Evolutionary conservation across 371 early-diverging fungal genomes (phyloP).

Genomic region (Lichtheimia hyalospora): DNA sequence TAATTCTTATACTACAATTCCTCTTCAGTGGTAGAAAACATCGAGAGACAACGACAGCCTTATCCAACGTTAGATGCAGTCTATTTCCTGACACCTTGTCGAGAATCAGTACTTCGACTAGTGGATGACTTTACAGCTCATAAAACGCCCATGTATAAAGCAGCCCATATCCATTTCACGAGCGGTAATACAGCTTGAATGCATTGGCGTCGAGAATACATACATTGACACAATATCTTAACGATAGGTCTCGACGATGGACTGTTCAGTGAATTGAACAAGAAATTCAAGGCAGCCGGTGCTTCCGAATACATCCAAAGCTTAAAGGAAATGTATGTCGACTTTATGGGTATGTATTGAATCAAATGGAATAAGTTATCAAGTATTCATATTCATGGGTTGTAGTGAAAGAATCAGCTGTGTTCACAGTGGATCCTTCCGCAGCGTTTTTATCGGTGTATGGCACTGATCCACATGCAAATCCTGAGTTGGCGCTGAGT

Average conservation of each 20-base stretch:
- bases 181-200: constrained; percentile 50
- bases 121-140: constrained; percentile 77
- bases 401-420: constrained; percentile 74
- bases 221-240: constrained; percentile 42
- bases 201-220: background rate
- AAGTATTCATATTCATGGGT: background rate
- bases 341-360: constrained; percentile 51
- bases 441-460: constrained; percentile 67
- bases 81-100: constrained; percentile 87
- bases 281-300: constrained; percentile 54
- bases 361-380: background rate
- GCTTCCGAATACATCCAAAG: constrained; percentile 63
- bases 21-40: constrained; percentile 63
- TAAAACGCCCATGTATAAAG: constrained; percentile 65
- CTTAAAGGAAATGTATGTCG: constrained; percentile 78
- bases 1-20: background rate
- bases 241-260: constrained; percentile 68
- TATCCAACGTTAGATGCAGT: constrained; percentile 89
- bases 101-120: constrained; percentile 75
- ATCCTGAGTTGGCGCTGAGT: constrained; percentile 60
- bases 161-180: constrained; percentile 82
- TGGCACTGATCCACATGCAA: constrained; percentile 35
- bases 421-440: constrained; percentile 77
- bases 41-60: constrained; percentile 80
- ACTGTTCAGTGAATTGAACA: constrained; percentile 56